phyloP scores from a whole-genome alignment of 2,329 filamentous ascomycete genomes.

The Aspergillus costaricaensis region DNA sequence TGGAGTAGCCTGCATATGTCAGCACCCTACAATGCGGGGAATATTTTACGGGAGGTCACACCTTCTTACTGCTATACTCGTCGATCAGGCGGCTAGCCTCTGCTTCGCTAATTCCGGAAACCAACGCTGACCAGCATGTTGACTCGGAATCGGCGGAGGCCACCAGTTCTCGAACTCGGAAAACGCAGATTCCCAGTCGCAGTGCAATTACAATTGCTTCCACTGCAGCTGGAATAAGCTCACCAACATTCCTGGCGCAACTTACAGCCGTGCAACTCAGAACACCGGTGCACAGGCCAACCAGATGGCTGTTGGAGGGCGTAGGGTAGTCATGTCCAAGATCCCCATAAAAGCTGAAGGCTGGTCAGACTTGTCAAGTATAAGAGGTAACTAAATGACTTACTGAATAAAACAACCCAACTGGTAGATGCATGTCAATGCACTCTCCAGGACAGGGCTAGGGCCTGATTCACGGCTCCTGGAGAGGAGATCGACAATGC shows the following conservation, averaged over 20 bases:
- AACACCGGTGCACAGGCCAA: conserved; percentile 48
- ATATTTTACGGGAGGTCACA: conserved; percentile 21
- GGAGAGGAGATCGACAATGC: conserved; percentile 41
- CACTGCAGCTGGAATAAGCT: conserved; percentile 45
- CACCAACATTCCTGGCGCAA: conserved; percentile 42
- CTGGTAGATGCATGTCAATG: conserved; percentile 48
- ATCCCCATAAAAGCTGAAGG: conserved; percentile 44
- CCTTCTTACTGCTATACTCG: conserved; percentile 27
- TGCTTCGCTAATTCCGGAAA: conserved; percentile 41
- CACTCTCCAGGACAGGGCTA: conserved; percentile 46
- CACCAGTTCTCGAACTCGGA: conserved; percentile 41
- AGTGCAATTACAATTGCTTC: conserved; percentile 48
- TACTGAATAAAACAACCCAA: conserved; percentile 49
- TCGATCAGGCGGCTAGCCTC: conserved; percentile 30
- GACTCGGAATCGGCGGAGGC: conserved; percentile 31
- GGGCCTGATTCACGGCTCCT: conserved; percentile 34
- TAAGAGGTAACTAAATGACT: conserved; percentile 17
- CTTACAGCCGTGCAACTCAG: conserved; percentile 45
- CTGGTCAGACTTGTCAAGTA: conserved; percentile 16
- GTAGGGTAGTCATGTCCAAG: conserved; percentile 44
- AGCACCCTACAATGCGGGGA: conserved; percentile 3
- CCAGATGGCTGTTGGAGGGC: conserved; percentile 38
- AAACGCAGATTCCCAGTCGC: conserved; percentile 45
- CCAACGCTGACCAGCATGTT: conserved; percentile 44
- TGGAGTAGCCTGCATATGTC: conserved; percentile 44